A percentile compares a stretch with the other conserved stretches of the same genome.
phyloP scores from a whole-genome alignment of 129 eudicot species.

The Pittosporum tobira region DNA sequence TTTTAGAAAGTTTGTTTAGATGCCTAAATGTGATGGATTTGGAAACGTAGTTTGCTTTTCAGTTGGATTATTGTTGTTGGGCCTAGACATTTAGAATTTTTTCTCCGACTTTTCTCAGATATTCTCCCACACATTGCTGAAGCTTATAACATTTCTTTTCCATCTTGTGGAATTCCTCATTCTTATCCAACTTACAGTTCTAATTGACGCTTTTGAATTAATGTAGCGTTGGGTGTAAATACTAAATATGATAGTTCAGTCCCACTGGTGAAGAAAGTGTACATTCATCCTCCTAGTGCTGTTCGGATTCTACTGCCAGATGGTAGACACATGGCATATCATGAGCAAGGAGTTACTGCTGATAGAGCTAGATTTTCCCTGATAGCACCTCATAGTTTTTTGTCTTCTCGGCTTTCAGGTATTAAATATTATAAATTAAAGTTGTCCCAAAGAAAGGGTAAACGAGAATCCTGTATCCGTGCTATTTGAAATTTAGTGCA shows the following conservation, averaged over 20 bases:
- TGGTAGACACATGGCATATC: constrained; percentile 79
- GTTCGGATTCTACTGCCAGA: constrained; percentile 61
- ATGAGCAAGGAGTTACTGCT: constrained; percentile 62
- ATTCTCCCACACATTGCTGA: neutral
- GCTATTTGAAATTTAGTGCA: neutral
- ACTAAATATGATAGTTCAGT: constrained; percentile 26
- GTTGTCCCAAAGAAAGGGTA: neutral
- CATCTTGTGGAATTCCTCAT: neutral
- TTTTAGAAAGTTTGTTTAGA: neutral
- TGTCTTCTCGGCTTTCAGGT: constrained; percentile 87
- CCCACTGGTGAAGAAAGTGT: constrained; percentile 40
- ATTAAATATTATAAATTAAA: neutral
- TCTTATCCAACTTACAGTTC: neutral
- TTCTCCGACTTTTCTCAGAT: neutral
- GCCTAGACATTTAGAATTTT: neutral
- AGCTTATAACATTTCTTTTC: neutral
- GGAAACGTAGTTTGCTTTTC: neutral
- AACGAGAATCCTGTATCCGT: neutral
- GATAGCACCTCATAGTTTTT: constrained; percentile 64
- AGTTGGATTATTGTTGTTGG: neutral
- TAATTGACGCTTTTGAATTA: neutral
- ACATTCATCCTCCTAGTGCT: constrained; percentile 66
- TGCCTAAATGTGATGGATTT: neutral
- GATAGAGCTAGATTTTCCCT: constrained; percentile 53
- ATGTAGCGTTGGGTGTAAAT: constrained; percentile 63